Percentiles rank a stretch among this genome's conserved stretches.
Evolutionary conservation across 495 filamentous ascomycete genomes (phyloP).

Genomic region (Penicillium crystallinum): DNA sequence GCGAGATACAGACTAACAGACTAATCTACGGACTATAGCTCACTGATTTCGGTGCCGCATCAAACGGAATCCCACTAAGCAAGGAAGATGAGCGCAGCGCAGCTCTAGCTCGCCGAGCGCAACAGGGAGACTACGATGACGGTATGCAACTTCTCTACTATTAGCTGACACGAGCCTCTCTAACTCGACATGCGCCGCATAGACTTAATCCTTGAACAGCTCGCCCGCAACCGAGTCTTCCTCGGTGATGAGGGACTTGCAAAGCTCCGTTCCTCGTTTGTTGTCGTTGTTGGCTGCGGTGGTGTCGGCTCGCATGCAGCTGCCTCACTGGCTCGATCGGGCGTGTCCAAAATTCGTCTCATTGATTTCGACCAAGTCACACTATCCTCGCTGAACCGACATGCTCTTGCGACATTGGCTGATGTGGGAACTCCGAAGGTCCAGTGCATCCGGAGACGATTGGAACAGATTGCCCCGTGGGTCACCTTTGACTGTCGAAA

Average conservation of each 20-base stretch:
- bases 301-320: constrained; percentile 92
- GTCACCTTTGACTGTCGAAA: constrained; percentile 80
- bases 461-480: constrained; percentile 88
- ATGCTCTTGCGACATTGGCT: constrained; percentile 87
- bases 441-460: constrained; percentile 65
- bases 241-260: constrained; percentile 74
- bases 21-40: constrained; percentile 47
- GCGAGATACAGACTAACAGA: not conserved
- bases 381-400: constrained; percentile 85
- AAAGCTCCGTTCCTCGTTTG: constrained; percentile 72
- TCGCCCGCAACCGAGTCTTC: constrained; percentile 91
- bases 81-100: constrained; percentile 77
- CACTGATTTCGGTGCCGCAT: constrained; percentile 67
- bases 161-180: not conserved
- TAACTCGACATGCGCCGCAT: constrained; percentile 9
- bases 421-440: constrained; percentile 97
- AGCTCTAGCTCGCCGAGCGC: constrained; percentile 71
- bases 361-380: constrained; percentile 99
- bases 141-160: constrained; percentile 36
- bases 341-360: constrained; percentile 77
- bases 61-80: constrained; percentile 44
- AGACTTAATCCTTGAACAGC: constrained; percentile 92
- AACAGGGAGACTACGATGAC: constrained; percentile 88
- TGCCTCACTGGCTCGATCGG: constrained; percentile 81
- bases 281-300: constrained; percentile 88